Evolutionary conservation across 371 early-diverging fungal genomes (phyloP), one percentile per base, ranked within the genome.

Genomic region (Mucor piriformis): DNA sequence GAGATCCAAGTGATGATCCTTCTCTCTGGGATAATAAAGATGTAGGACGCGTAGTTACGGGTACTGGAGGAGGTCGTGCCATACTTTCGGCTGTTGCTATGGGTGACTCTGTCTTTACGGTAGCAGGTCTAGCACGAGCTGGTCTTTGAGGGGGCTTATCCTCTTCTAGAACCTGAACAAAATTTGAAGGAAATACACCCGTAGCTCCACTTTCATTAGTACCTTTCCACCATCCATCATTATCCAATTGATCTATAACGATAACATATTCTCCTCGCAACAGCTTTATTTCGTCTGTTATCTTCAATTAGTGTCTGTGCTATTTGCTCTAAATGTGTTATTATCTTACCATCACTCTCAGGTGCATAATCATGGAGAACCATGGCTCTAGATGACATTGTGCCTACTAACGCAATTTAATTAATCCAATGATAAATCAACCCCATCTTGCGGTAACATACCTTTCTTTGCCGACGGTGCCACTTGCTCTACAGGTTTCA

Each of bases 221-320:
- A 18, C 87, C 87, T 46, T 64, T 68, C 84, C 83, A 85, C 87
- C 87, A 87, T 10, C 83, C 85, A 49, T 78, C 77, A 52, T 84
- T 79, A 2, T 73, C 83, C 34, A 70, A 56, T 53, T 75, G 73
- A 44, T 85, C 84, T 7, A 79, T 44, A 10, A 85, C 73, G 11
- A 71, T 70, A 8, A 87, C 61, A 27, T 79, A 74, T 52, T 80
- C 76, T 13, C 84, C 85, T 40, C 79, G 69, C 43, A 70, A 63
- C 11, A 87, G 52, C 15, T 64, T 52, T 42, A 87, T 67, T 55
- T 87, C 87, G 60, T 85, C 87, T 42, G 18, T 16, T 20, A 8
- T 4, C 18, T 42, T 18, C 18, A n/a, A n/a, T n/a, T n/a, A n/a
- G n/a, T n/a, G n/a, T n/a, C n/a, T n/a, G n/a, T n/a, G n/a, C n/a